Evolutionary conservation across 306 rosid genomes (phyloP).

Genomic region (Glycyrrhiza uralensis): DNA sequence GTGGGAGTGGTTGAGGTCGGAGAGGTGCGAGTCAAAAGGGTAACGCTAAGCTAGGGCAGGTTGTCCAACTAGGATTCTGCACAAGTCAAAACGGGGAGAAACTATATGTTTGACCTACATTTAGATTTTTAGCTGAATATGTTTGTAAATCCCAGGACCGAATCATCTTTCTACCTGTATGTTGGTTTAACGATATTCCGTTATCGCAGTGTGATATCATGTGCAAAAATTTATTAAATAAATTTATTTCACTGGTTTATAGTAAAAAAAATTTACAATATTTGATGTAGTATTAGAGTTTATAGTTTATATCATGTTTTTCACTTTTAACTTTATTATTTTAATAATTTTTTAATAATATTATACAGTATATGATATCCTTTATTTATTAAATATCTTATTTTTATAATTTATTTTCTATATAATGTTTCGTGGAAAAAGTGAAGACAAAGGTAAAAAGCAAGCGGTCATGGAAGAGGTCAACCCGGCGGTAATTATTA

Average conservation of each 20-base stretch:
- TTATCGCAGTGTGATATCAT: background rate
- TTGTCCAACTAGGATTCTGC: slow-evolving; percentile 23
- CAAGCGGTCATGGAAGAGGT: slow-evolving; percentile 16
- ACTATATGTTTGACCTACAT: slow-evolving; percentile 17
- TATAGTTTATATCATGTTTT: too few species aligned
- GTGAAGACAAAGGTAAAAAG: background rate
- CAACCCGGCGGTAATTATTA: slow-evolving; percentile 30
- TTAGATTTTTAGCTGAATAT: slow-evolving; percentile 19
- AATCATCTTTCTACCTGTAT: slow-evolving; percentile 1
- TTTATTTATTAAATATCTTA: too few species aligned
- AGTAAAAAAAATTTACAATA: too few species aligned
- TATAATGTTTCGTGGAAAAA: background rate
- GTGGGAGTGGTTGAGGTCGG: slow-evolving; percentile 32
- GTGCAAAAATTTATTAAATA: too few species aligned
- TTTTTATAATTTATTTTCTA: too few species aligned
- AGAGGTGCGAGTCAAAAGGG: slow-evolving; percentile 10
- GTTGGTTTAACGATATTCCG: slow-evolving; percentile 4
- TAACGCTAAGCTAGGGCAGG: slow-evolving; percentile 34
- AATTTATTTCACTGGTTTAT: too few species aligned
- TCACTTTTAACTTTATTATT: too few species aligned
- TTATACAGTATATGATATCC: background rate
- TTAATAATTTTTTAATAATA: too few species aligned
- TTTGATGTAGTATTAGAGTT: too few species aligned
- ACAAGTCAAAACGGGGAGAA: slow-evolving; percentile 46
- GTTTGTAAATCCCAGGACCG: slow-evolving; percentile 36